phyloP scores from a whole-genome alignment of 768 basidiomycete genomes.

The Podaxis rugospora region DNA sequence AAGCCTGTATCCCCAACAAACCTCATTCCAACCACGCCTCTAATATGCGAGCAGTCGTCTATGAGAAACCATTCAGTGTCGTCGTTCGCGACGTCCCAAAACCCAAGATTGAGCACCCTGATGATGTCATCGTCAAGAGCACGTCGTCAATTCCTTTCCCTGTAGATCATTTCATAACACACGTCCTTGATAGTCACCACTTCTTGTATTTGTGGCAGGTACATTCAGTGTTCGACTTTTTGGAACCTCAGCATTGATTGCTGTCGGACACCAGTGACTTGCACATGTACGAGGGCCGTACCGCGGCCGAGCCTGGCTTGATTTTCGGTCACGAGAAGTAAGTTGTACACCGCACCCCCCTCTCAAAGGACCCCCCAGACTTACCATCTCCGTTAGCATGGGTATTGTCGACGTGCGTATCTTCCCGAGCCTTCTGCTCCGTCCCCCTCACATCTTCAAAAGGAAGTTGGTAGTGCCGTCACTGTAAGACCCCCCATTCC shows the following conservation, averaged over 20 bases:
- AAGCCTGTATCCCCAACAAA: not conserved
- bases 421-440: not conserved
- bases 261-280: constrained; percentile 31
- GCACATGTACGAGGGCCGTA: constrained; percentile 56
- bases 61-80: constrained; percentile 45
- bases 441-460: not conserved
- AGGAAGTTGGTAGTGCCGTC: constrained; percentile 43
- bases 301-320: constrained; percentile 43
- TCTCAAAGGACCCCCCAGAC: not conserved
- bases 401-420: constrained; percentile 42
- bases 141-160: not conserved
- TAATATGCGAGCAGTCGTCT: constrained; percentile 51
- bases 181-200: constrained; percentile 36
- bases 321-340: constrained; percentile 56
- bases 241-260: not conserved
- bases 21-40: not conserved
- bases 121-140: constrained; percentile 50
- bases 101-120: constrained; percentile 45
- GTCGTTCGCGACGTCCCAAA: constrained; percentile 41
- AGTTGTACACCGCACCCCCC: not conserved
- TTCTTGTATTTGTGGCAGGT: constrained; percentile 50
- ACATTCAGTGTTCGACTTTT: not conserved
- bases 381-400: constrained; percentile 27
- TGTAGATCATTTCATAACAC: not conserved
- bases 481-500: constrained; percentile 24